phyloP scores from a whole-genome alignment of 1,284 basidiomycete genomes.

The Porodaedalea pini region DNA sequence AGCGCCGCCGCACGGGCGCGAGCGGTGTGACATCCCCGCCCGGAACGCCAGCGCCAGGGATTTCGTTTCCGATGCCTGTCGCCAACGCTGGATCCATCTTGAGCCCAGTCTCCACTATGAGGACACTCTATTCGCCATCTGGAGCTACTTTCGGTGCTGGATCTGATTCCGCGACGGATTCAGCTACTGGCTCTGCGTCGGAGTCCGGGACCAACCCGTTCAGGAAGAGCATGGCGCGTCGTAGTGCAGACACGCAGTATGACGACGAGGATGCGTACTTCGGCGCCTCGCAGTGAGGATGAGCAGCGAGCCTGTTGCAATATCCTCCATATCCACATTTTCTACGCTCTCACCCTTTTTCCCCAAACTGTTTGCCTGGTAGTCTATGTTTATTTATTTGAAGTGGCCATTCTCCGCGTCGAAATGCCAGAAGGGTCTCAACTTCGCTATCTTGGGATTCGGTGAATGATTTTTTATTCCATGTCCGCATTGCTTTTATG shows the following conservation, averaged over 20 bases:
- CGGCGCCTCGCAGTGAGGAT: slow-evolving; percentile 1
- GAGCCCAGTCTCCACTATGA: slow-evolving; percentile 34
- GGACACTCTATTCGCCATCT: slow-evolving; percentile 35
- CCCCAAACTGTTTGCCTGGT: too few relatives aligned
- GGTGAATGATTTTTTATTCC: too few relatives aligned
- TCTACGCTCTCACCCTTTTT: too few relatives aligned
- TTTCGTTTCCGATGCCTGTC: slow-evolving; percentile 17
- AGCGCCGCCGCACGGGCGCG: slow-evolving; percentile 39
- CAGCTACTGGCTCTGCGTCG: neutral
- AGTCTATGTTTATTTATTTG: slow-evolving; percentile 7
- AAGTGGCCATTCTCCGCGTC: neutral
- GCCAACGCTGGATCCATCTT: slow-evolving; percentile 24
- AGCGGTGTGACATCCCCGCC: slow-evolving; percentile 13
- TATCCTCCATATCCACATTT: too few relatives aligned
- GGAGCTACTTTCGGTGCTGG: slow-evolving; percentile 12
- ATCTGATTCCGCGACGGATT: too few relatives aligned
- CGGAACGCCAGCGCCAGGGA: slow-evolving; percentile 4
- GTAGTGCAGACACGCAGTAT: slow-evolving; percentile 30
- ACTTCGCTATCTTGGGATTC: too few relatives aligned
- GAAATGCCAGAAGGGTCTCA: too few relatives aligned
- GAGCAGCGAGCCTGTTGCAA: too few relatives aligned
- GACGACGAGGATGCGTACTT: slow-evolving; percentile 32
- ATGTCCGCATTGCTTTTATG: too few relatives aligned
- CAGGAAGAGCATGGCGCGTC: slow-evolving; percentile 32
- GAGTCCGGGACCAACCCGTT: slow-evolving; percentile 25